Evolutionary conservation across 805 yeast species (phyloP).

Genomic region (Lachancea waltii): DNA sequence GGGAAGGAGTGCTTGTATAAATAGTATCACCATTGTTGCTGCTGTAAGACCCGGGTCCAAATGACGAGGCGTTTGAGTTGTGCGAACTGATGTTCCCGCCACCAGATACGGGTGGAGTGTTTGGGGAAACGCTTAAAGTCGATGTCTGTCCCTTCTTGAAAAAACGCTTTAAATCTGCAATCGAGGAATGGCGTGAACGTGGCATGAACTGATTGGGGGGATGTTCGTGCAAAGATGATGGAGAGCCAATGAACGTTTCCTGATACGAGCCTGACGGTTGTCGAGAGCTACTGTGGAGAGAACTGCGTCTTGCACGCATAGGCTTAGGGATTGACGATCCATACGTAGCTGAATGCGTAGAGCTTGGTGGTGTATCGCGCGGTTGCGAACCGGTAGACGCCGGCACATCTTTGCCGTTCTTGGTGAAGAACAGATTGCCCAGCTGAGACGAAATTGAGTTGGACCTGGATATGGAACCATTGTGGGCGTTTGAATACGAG

Average conservation of each 20-base stretch:
- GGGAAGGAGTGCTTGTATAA: constrained; percentile 35
- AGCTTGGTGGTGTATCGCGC: constrained; percentile 4
- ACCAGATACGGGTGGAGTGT: constrained; percentile 12
- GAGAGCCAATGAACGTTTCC: constrained; percentile 24
- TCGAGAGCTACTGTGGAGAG: constrained; percentile 33
- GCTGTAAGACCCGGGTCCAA: constrained; percentile 31
- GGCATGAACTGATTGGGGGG: constrained; percentile 36
- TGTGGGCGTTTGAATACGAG: constrained; percentile 11
- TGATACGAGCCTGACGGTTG: constrained; percentile 26
- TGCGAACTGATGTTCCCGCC: constrained; percentile 13
- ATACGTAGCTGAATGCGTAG: constrained; percentile 13
- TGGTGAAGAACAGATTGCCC: constrained; percentile 32
- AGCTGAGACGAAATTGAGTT: constrained; percentile 32
- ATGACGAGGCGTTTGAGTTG: constrained; percentile 17
- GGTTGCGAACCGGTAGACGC: constrained; percentile 9
- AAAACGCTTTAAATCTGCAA: constrained; percentile 71
- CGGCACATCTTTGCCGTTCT: constrained; percentile 17
- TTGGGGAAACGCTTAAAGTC: constrained; percentile 23
- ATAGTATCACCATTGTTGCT: constrained; percentile 35
- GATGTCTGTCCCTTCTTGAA: constrained; percentile 41
- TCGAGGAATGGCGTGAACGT: constrained; percentile 61
- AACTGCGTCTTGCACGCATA: constrained; percentile 30
- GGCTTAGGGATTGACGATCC: constrained; percentile 30
- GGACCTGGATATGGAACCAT: constrained; percentile 25
- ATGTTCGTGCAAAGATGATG: constrained; percentile 31